Base-by-base conservation (phyloP, 2,329 filamentous ascomycete genomes). In the Sporothrix variecibatus region DNA sequence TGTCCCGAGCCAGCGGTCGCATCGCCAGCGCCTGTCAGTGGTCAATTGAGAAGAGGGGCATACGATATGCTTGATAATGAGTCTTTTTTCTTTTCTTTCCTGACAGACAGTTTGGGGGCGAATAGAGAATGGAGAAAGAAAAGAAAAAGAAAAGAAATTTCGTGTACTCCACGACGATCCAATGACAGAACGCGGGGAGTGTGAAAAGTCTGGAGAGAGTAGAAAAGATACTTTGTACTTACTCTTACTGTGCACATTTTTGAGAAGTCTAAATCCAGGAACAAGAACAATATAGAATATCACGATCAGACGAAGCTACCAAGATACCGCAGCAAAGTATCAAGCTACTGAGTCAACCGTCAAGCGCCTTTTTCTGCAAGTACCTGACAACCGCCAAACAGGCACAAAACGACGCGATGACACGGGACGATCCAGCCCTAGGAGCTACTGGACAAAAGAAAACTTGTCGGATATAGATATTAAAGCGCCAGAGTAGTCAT, bases 131-230 rank as follows among this genome's bases (percentile, higher is more conserved):
- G 11, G 3, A 56, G 23, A 56, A 49, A 20, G 23, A 28, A 65
- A 12, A 12, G n/a, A 65, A 26, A 65, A 17, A 26, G 8, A 12
- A 65, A 12, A 6, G 12, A 43, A 26, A 23, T 8, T 8, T 4
- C 43, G 56, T 38, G 23, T 56, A n/a, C 34, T 43, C 60, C 34
- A 26, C 60, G 60, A 40, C 60, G n/a, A 40, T 65, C 60, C 60
- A 65, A 65, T 65, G 60, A 40, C 34, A 23, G 58, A 62, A 38
- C 60, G 60, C 60, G 60, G 31, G 60, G n/a, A 64, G 56, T 43
- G 34, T 28, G 38, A n/a, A 38, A n/a, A 64, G 56, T 43, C 60
- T 28, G 38, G 38, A 38, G 38, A 64, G 28, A 34, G 56, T 8
- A n/a, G 58, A 43, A n/a, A 43, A n/a, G 58, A 64, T 3, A 17